Evolutionary conservation across 805 yeast genomes (phyloP).

Genomic region (Sugiyamaella mastotermitis): DNA sequence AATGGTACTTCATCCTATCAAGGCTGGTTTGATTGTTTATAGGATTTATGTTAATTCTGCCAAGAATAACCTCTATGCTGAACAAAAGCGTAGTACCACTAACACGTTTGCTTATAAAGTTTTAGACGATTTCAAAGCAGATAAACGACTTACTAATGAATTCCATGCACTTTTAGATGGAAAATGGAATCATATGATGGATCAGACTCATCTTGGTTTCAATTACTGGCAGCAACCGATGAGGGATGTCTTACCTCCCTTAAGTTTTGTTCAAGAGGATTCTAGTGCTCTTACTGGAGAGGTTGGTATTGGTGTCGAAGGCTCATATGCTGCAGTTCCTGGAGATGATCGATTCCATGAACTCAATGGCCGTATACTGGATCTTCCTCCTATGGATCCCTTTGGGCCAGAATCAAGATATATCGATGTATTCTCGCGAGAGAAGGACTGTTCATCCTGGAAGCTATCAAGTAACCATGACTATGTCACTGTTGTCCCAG

Average conservation of each 20-base stretch:
- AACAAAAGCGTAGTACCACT: conserved; percentile 14
- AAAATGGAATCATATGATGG: conserved; percentile 17
- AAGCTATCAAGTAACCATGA: conserved; percentile 6
- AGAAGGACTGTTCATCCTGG: conserved; percentile 8
- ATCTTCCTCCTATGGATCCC: conserved; percentile 10
- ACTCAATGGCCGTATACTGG: conserved; percentile 5
- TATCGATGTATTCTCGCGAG: conserved; percentile 11
- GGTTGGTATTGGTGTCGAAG: conserved; percentile 13
- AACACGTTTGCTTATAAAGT: conserved; percentile 8
- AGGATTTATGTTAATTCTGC: conserved; percentile 14
- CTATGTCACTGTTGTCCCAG: conserved; percentile 9
- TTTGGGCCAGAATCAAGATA: conserved; percentile 6
- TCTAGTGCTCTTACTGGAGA: conserved; percentile 4
- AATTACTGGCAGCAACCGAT: conserved; percentile 16
- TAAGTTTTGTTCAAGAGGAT: conserved; percentile 6
- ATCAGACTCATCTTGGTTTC: conserved; percentile 17
- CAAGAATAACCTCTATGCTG: conserved; percentile 12
- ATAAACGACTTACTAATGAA: conserved; percentile 8
- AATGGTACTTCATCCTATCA: conserved; percentile 13
- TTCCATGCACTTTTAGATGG: conserved; percentile 14
- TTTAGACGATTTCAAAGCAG: conserved; percentile 3
- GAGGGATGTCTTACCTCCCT: conserved; percentile 13
- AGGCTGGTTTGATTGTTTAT: conserved; percentile 13
- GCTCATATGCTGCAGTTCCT: conserved; percentile 12
- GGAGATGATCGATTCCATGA: conserved; percentile 15